Base-by-base conservation (phyloP, 1,284 basidiomycete genomes). In the Ceratorhiza oryzae-sativae region DNA sequence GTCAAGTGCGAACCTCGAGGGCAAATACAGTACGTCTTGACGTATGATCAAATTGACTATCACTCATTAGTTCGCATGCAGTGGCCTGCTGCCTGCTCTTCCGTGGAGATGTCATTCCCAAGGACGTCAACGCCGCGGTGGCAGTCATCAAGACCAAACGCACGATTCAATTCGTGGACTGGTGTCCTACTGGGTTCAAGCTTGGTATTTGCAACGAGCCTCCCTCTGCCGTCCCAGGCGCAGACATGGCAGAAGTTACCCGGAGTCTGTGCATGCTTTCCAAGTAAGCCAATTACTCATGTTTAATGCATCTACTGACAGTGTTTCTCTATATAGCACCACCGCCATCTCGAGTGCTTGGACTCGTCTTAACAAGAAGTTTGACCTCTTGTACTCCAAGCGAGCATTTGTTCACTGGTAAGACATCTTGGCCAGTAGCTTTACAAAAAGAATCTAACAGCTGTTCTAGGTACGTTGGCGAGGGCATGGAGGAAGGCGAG, bases 401-500 rank as follows among this genome's bases (percentile, higher is more conserved):
- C 92, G 91, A 81, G 94, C 90, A 73, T 96, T 96, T 80, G 94
- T 93, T 58, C 90, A 95, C 84, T 93, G 94, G 93, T 62, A 18
- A 55, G 53, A 15, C 3, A 25, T 12, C 20, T 23, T 6, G 20
- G 3, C 34, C 3, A 10, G 6, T 10, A 4, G 13, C 23, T 30
- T 32, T 30, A 32, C 3, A 15, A 23, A 3, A 32, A 15, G 13
- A n/a, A 13, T 32, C 27, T 53, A 9, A 32, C 15, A 15, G 18
- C 10, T n/a, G 4, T 9, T 34, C 20, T 32, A 55, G 53, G 53
- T 97, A 96, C 78, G 93, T 95, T 75, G 95, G 95, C 77, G 95
- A 97, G 82, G 96, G 96, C 83, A 98, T 98, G 96, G 96, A 98
- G 82, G 96, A 98, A 84, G 95, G 96, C 80, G 96, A 98, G 83